Evolutionary conservation across 2,329 filamentous ascomycete species (phyloP).

Genomic region (Aspergillus fischeri): DNA sequence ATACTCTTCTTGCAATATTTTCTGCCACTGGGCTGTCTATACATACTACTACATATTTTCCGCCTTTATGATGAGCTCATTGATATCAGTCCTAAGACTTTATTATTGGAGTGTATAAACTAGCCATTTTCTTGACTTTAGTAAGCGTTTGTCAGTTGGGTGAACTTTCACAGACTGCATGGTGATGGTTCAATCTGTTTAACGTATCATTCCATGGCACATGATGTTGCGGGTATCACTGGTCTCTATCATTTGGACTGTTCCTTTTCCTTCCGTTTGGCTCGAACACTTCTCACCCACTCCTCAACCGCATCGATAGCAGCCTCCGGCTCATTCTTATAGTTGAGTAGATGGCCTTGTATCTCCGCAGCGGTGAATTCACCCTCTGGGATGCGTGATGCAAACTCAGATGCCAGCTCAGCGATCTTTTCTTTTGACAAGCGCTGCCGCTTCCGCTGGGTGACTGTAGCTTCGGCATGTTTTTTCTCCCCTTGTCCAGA

Average conservation of each 20-base stretch:
- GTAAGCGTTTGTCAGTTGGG: no score
- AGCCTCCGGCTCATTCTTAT: slow-evolving; percentile 29
- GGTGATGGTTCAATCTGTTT: neutral
- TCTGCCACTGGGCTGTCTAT: neutral
- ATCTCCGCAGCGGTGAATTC: slow-evolving; percentile 40
- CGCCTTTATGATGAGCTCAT: neutral
- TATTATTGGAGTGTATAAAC: neutral
- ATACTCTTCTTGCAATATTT: neutral
- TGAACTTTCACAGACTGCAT: no score
- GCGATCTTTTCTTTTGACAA: slow-evolving; percentile 18
- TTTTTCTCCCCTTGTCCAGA: neutral
- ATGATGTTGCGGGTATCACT: neutral
- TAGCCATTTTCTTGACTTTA: no score
- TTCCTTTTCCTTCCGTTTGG: slow-evolving; percentile 22
- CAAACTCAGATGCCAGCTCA: slow-evolving; percentile 28
- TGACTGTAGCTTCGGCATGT: neutral
- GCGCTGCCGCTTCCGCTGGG: neutral
- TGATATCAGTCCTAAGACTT: neutral
- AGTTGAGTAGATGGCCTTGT: slow-evolving; percentile 37
- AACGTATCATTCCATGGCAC: neutral
- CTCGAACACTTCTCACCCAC: slow-evolving; percentile 26
- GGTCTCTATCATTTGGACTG: neutral
- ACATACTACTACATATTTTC: neutral
- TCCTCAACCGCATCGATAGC: slow-evolving; percentile 27
- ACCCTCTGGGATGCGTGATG: slow-evolving; percentile 25